These are phyloP conservation scores for Kazachstania viticola DNA, from an alignment of 805 yeast species.

Conservation along the genomic window DNA sequence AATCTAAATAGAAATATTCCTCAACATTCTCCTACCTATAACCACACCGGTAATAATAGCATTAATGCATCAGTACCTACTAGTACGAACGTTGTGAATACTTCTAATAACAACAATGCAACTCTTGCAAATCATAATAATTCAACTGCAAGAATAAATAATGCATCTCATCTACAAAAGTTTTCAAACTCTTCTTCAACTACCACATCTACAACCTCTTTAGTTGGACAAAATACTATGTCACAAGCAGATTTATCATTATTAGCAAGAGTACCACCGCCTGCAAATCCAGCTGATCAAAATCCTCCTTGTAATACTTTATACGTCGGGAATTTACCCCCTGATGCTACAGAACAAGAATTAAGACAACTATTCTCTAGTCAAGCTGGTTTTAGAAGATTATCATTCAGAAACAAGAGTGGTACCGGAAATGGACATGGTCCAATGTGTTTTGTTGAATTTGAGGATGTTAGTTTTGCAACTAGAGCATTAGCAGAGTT, in stretches of 20 bases:
- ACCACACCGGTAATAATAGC: too few relatives aligned
- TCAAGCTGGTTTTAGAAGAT: slow-evolving; percentile 81
- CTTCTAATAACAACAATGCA: too few relatives aligned
- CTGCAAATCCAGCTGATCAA: slow-evolving; percentile 95
- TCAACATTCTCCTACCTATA: too few relatives aligned
- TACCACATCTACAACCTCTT: neutral
- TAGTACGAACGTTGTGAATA: too few relatives aligned
- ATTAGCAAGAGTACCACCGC: slow-evolving; percentile 69
- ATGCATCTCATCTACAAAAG: too few relatives aligned
- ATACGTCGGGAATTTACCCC: slow-evolving; percentile 91
- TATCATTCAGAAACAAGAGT: slow-evolving; percentile 73
- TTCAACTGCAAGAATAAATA: too few relatives aligned
- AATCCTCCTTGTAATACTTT: slow-evolving; percentile 95
- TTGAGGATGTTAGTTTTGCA: slow-evolving; percentile 85
- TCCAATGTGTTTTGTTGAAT: slow-evolving; percentile 97
- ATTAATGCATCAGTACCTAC: too few relatives aligned
- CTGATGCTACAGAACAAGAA: slow-evolving; percentile 88
- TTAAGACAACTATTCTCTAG: slow-evolving; percentile 71
- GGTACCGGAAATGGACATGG: slow-evolving; percentile 49
- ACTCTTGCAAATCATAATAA: too few relatives aligned
- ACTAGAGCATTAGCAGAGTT: slow-evolving; percentile 84
- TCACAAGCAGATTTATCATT: slow-evolving; percentile 49
- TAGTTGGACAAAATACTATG: slow-evolving; percentile 4
- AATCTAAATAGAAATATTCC: too few relatives aligned
- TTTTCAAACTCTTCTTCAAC: neutral